Conservation (phyloP, 2,329 filamentous ascomycete species). For the Cladosporium cucumerinum region DNA sequence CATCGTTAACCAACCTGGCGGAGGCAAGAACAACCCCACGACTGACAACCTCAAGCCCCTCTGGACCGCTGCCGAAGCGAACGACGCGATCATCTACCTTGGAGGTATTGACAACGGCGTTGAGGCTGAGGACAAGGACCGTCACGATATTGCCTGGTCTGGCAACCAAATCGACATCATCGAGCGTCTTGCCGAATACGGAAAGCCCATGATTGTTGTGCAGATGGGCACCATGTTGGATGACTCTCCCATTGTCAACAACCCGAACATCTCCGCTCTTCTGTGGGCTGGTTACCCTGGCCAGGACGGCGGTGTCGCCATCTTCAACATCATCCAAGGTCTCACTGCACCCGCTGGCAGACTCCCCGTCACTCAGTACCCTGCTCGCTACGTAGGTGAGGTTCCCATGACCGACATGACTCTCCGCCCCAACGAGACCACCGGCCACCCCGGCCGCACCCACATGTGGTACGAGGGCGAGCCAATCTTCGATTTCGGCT, state of each 20-base stretch:
- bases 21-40: slow-evolving; percentile 31
- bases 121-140: slow-evolving; percentile 53
- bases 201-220: slow-evolving; percentile 52
- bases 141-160: slow-evolving; percentile 51
- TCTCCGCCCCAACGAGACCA: slow-evolving; percentile 44
- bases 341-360: slow-evolving; percentile 51
- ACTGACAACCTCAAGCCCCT: slow-evolving; percentile 32
- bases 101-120: slow-evolving; percentile 54
- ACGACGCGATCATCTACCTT: slow-evolving; percentile 54
- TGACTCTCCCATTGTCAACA: slow-evolving; percentile 47
- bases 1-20: slow-evolving; percentile 42
- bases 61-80: slow-evolving; percentile 39
- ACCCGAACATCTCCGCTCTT: slow-evolving; percentile 50
- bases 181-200: slow-evolving; percentile 42
- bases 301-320: slow-evolving; percentile 55
- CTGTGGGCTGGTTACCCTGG: slow-evolving; percentile 60
- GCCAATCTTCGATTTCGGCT: slow-evolving; percentile 54
- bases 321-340: slow-evolving; percentile 55
- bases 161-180: slow-evolving; percentile 52
- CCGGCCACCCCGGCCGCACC: slow-evolving; percentile 51
- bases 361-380: slow-evolving; percentile 56
- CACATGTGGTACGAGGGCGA: slow-evolving; percentile 57
- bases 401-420: slow-evolving; percentile 57
- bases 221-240: slow-evolving; percentile 55
- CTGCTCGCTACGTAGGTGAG: slow-evolving; percentile 48